Evolutionary conservation across 305 asterid genomes (phyloP).

Genomic region (Nicotiana rustica): DNA sequence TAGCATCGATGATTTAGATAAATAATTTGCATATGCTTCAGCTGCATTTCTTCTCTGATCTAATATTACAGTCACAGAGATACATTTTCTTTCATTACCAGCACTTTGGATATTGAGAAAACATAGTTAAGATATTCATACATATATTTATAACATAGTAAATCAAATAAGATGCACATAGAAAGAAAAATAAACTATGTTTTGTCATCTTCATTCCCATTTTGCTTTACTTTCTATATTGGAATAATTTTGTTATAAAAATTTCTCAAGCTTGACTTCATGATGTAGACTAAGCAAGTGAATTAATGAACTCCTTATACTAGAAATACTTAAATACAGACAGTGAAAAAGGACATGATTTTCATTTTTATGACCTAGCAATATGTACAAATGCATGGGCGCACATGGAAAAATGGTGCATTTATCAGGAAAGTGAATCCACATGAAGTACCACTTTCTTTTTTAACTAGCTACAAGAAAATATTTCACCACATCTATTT

Average conservation of each 20-base stretch:
- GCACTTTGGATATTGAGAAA: not conserved
- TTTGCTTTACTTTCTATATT: not conserved
- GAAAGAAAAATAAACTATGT: too few species aligned
- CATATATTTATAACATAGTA: not conserved
- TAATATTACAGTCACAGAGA: too few species aligned
- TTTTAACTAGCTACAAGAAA: not conserved
- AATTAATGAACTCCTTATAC: not conserved
- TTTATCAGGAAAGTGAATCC: conserved; percentile 35
- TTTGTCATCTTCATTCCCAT: not conserved
- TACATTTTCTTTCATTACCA: too few species aligned
- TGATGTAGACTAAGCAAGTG: not conserved
- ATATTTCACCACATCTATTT: not conserved
- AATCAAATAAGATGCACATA: not conserved
- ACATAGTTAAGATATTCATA: conserved; percentile 12
- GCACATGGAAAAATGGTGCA: conserved; percentile 35
- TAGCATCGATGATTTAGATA: not conserved
- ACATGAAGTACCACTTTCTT: conserved; percentile 25
- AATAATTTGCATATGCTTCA: not conserved
- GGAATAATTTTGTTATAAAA: not conserved
- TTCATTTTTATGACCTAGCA: conserved; percentile 30
- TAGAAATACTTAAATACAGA: not conserved
- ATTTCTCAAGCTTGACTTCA: not conserved
- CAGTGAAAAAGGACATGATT: conserved; percentile 30
- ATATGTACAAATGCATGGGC: conserved; percentile 26
- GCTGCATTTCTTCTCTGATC: not conserved